phyloP scores from a whole-genome alignment of 2,329 filamentous ascomycete species.

The Botrytis galanthina region DNA sequence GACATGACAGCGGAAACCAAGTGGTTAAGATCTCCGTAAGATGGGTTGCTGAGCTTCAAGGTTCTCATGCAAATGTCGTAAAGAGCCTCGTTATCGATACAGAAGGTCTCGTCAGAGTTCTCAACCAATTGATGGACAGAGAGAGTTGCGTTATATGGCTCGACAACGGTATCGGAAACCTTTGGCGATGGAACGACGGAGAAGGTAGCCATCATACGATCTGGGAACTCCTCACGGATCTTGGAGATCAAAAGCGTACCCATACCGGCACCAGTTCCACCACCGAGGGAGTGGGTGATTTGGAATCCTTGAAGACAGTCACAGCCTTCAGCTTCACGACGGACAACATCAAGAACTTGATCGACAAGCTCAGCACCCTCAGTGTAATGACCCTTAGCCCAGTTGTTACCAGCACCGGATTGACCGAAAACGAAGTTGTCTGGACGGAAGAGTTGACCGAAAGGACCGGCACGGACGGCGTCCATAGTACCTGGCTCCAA shows the following conservation, averaged over 20 bases:
- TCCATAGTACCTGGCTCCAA: slow-evolving; percentile 99
- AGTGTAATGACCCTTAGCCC: slow-evolving; percentile 99
- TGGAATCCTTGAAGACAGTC: slow-evolving; percentile 99
- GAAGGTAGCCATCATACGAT: slow-evolving; percentile 99
- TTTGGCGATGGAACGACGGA: slow-evolving; percentile 98
- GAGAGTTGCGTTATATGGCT: slow-evolving; percentile 99
- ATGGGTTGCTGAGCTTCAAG: slow-evolving; percentile 97
- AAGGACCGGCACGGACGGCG: slow-evolving; percentile 94
- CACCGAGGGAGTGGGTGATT: slow-evolving; percentile 99
- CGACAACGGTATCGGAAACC: slow-evolving; percentile 99
- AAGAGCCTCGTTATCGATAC: slow-evolving; percentile 99
- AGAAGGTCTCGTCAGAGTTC: slow-evolving; percentile 99
- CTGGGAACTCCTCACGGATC: slow-evolving; percentile 99
- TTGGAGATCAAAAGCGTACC: slow-evolving; percentile 99
- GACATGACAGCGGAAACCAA: slow-evolving; percentile 99
- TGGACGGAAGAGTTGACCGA: slow-evolving; percentile 98
- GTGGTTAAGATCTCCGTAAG: slow-evolving; percentile 99
- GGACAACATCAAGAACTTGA: slow-evolving; percentile 96
- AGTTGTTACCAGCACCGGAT: slow-evolving; percentile 99
- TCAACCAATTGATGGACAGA: slow-evolving; percentile 99
- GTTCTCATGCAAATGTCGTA: slow-evolving; percentile 99
- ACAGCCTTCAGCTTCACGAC: slow-evolving; percentile 96
- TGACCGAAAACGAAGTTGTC: slow-evolving; percentile 99
- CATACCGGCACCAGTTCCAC: slow-evolving; percentile 99
- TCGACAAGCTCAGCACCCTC: slow-evolving; percentile 99